Percentiles rank a stretch among this genome's conserved stretches.
Conservation (phyloP, 23 red algal genomes). For the Gracilariopsis chorda region DNA sequence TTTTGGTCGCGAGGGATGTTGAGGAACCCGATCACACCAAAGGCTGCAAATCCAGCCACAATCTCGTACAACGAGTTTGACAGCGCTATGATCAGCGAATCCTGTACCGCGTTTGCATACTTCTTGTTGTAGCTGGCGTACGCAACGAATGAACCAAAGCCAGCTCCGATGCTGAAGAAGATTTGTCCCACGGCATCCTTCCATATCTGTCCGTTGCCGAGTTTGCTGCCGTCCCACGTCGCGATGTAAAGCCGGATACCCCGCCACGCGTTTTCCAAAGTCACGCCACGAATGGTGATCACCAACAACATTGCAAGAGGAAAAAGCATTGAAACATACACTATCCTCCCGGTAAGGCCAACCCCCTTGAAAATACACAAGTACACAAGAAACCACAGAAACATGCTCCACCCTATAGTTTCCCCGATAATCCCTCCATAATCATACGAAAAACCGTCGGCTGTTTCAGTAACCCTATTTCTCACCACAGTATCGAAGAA, state of each 20-base stretch:
- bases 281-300: background rate
- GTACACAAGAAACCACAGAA: background rate
- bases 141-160: slow-evolving; percentile 10
- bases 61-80: background rate
- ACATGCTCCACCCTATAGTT: background rate
- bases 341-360: background rate
- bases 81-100: background rate
- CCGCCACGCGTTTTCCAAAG: background rate
- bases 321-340: background rate
- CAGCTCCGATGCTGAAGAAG: slow-evolving; percentile 9
- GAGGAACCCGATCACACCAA: background rate
- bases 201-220: background rate
- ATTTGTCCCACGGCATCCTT: slow-evolving; percentile 9
- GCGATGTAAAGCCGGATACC: background rate
- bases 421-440: background rate
- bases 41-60: background rate
- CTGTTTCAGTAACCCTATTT: background rate
- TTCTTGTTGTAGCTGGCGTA: background rate
- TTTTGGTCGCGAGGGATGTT: background rate
- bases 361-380: background rate
- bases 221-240: background rate
- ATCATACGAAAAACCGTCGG: background rate
- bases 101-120: slow-evolving; percentile 1
- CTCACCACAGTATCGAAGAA: background rate
- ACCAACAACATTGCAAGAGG: background rate